These are phyloP conservation scores for Hemisphaericaspora lyxosophila DNA, from an alignment of 1,139 yeast genomes.

Conservation along the genomic window DNA sequence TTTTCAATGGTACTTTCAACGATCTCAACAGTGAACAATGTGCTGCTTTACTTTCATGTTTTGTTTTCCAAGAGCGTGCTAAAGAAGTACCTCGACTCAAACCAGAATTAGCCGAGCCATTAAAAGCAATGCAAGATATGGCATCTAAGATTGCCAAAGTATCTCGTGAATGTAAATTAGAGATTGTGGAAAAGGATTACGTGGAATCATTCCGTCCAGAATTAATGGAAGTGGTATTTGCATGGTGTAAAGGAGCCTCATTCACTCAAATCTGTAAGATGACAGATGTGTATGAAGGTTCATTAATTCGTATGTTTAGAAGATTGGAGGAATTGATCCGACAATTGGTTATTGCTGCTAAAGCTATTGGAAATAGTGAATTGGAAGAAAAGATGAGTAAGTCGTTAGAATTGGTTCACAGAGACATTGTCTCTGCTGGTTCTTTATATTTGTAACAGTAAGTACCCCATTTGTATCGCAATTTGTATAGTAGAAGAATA, in stretches of 20 bases:
- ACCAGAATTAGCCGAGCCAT: slow-evolving; percentile 87
- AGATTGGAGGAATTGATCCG: slow-evolving; percentile 89
- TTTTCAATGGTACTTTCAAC: slow-evolving; percentile 92
- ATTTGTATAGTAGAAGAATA: too few relatives aligned
- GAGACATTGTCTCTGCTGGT: slow-evolving; percentile 96
- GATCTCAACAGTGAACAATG: slow-evolving; percentile 86
- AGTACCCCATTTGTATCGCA: slow-evolving; percentile 6
- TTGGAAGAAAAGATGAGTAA: slow-evolving; percentile 87
- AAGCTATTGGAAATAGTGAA: slow-evolving; percentile 85
- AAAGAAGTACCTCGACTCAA: slow-evolving; percentile 83
- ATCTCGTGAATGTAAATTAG: slow-evolving; percentile 85
- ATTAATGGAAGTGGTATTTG: slow-evolving; percentile 92
- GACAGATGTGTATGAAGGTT: slow-evolving; percentile 99
- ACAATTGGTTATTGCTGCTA: slow-evolving; percentile 88
- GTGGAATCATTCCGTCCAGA: slow-evolving; percentile 88
- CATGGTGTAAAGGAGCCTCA: slow-evolving; percentile 96
- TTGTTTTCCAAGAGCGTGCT: slow-evolving; percentile 95
- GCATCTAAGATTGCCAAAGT: slow-evolving; percentile 88
- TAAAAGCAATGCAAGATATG: slow-evolving; percentile 82
- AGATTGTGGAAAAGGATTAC: slow-evolving; percentile 86
- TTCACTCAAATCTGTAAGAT: slow-evolving; percentile 96
- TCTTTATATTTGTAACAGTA: slow-evolving; percentile 80
- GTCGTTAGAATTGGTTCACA: slow-evolving; percentile 80
- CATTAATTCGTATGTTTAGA: slow-evolving; percentile 89
- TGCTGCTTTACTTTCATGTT: slow-evolving; percentile 88